Base-by-base conservation (phyloP, 768 basidiomycete species). In the Mycena rebaudengoi region DNA sequence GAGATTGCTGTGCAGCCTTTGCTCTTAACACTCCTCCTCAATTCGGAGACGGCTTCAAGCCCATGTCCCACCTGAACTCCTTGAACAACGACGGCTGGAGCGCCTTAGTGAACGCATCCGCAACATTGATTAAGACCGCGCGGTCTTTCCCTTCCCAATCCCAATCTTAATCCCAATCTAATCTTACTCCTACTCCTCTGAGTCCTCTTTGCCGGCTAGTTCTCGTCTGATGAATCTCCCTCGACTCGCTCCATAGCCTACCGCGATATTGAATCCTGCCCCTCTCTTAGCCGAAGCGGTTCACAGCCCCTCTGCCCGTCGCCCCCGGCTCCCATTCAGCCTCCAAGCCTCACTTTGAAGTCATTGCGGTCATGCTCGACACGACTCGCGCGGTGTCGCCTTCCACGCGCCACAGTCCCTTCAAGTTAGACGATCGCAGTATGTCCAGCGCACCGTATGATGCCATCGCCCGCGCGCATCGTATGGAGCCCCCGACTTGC, bases 41-140 rank as follows among this genome's bases (percentile, higher is more conserved):
- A 60, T 37, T 28, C 59, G 59, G 49, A 60, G 49, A 60, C 37
- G 23, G 51, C 35, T 52, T 50, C 49, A 52, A 25, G 14, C 59
- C 59, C 59, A 60, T 40, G 26, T 30, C 25, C 6, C 12, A 18
- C n/a, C 59, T 14, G 25, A 60, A 25, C 39, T 21, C 44, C 14
- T 28, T n/a, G 46, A 60, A 52, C 44, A 26, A n/a, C 5, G 58
- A 21, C 12, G 58, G n/a, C 4, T 32, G 52, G 1, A 61, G 44
- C 12, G 61, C 60, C 46, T 80, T 80, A 0, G 78, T 80, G 35
- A 79, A 70, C 40, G 69, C 60, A 46, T 80, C 74, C 2, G 76
- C 74, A 0, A 70, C 7, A 40, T 74, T 78, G 6, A n/a, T n/a
- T n/a, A n/a, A n/a, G n/a, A n/a, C n/a, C n/a, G n/a, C n/a, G n/a